Conservation (phyloP, 2,329 filamentous ascomycete genomes). For the Fragosphaeria purpurea region DNA sequence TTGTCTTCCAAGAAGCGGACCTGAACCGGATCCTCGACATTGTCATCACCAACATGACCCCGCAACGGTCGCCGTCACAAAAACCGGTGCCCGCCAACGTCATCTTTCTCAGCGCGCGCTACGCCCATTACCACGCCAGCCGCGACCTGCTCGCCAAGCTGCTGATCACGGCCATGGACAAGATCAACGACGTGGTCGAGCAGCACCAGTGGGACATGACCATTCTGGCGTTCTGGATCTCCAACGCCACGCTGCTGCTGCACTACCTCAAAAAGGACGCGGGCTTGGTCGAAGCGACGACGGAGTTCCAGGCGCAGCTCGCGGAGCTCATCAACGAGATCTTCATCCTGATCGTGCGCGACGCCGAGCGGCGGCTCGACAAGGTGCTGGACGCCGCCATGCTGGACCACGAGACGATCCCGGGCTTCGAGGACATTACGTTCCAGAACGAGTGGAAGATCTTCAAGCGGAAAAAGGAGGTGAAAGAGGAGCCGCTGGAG, state of each 20-base stretch:
- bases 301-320: slow-evolving; percentile 84
- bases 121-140: slow-evolving; percentile 93
- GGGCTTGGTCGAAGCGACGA: slow-evolving; percentile 69
- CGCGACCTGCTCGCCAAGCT: slow-evolving; percentile 72
- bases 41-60: slow-evolving; percentile 96
- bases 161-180: slow-evolving; percentile 79
- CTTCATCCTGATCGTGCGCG: slow-evolving; percentile 92
- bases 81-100: slow-evolving; percentile 97
- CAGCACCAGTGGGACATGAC: slow-evolving; percentile 98
- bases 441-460: slow-evolving; percentile 99
- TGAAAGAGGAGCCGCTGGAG: slow-evolving; percentile 82
- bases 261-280: slow-evolving; percentile 95
- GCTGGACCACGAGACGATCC: slow-evolving; percentile 96
- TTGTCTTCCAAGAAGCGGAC: slow-evolving; percentile 94
- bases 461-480: slow-evolving; percentile 82
- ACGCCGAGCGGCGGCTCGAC: slow-evolving; percentile 91
- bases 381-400: slow-evolving; percentile 89
- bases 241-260: slow-evolving; percentile 86
- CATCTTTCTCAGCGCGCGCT: slow-evolving; percentile 87
- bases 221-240: slow-evolving; percentile 97
- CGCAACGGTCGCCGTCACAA: slow-evolving; percentile 88
- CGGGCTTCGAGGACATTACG: slow-evolving; percentile 89
- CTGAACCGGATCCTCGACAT: slow-evolving; percentile 87
- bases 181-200: slow-evolving; percentile 96
- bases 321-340: slow-evolving; percentile 96